A percentile compares a stretch with the other conserved stretches of the same genome.
Evolutionary conservation across 1,284 basidiomycete genomes (phyloP).

Genomic region (Malassezia sp.): DNA sequence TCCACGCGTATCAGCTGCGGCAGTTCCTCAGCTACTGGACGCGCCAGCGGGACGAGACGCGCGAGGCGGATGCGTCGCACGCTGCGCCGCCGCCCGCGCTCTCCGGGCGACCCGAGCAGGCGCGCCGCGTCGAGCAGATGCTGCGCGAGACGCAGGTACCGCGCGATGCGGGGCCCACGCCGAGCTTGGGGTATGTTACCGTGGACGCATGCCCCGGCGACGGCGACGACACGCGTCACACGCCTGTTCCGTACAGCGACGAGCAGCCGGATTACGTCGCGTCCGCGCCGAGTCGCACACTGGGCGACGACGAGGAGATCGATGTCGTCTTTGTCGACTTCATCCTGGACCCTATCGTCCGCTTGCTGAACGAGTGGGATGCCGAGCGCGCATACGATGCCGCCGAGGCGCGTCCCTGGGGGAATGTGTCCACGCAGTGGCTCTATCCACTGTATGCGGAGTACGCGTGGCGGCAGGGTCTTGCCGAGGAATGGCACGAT

Average conservation of each 20-base stretch:
- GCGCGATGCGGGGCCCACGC: conserved; percentile 6
- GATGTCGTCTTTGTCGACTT: conserved; percentile 35
- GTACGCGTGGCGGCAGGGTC: conserved; percentile 19
- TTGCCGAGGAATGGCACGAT: not conserved
- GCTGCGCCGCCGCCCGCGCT: conserved; percentile 10
- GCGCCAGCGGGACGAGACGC: conserved; percentile 8
- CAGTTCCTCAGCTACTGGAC: conserved; percentile 15
- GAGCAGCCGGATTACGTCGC: conserved; percentile 38
- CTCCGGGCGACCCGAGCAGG: conserved; percentile 12
- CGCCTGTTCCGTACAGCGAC: conserved; percentile 22
- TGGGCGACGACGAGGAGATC: conserved; percentile 15
- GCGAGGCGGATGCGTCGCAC: not conserved
- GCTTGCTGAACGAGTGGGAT: conserved; percentile 20
- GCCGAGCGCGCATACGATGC: conserved; percentile 17
- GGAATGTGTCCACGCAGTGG: conserved; percentile 34
- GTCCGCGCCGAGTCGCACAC: conserved; percentile 21
- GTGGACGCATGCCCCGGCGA: conserved; percentile 26
- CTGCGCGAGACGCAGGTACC: not conserved
- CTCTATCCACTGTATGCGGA: conserved; percentile 35
- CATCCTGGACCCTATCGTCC: conserved; percentile 20
- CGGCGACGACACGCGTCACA: conserved; percentile 40
- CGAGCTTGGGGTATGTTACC: conserved; percentile 44
- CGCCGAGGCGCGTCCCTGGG: conserved; percentile 27
- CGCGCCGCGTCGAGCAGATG: conserved; percentile 11
- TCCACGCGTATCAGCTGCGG: conserved; percentile 16